Conservation (phyloP, 2,329 filamentous ascomycete species). For the Tolypocladium tropicale region DNA sequence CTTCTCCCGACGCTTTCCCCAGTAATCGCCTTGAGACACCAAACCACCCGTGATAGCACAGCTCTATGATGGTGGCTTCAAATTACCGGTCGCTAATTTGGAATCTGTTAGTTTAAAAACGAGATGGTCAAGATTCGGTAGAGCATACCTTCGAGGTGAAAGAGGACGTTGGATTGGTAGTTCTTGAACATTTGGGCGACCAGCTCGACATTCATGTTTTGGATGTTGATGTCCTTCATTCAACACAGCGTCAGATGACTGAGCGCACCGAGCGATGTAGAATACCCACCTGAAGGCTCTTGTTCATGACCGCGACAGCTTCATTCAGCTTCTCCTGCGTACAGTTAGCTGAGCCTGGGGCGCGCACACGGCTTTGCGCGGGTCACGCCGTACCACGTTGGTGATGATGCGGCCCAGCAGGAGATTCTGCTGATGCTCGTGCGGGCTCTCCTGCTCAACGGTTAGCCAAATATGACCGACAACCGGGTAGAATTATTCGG, state of each 20-base stretch:
- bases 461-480: background rate
- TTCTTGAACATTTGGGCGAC: constrained; percentile 99
- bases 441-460: constrained; percentile 67
- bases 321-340: constrained; percentile 92
- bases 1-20: background rate
- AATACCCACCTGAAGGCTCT: constrained; percentile 62
- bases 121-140: too few species aligned
- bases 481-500: background rate
- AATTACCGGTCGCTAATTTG: constrained; percentile 64
- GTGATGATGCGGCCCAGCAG: constrained; percentile 91
- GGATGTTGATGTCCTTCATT: constrained; percentile 89
- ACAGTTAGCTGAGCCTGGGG: background rate
- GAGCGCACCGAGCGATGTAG: background rate
- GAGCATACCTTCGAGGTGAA: constrained; percentile 80
- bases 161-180: constrained; percentile 95
- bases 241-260: background rate
- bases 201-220: constrained; percentile 97
- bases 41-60: background rate
- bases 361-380: background rate
- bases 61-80: constrained; percentile 62
- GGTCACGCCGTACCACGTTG: constrained; percentile 67
- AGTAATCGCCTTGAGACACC: background rate
- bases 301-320: constrained; percentile 85
- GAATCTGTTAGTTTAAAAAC: too few species aligned
- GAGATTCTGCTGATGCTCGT: constrained; percentile 93